Evolutionary conservation across 768 basidiomycete genomes (phyloP).

Genomic region (Lentinula edodes): DNA sequence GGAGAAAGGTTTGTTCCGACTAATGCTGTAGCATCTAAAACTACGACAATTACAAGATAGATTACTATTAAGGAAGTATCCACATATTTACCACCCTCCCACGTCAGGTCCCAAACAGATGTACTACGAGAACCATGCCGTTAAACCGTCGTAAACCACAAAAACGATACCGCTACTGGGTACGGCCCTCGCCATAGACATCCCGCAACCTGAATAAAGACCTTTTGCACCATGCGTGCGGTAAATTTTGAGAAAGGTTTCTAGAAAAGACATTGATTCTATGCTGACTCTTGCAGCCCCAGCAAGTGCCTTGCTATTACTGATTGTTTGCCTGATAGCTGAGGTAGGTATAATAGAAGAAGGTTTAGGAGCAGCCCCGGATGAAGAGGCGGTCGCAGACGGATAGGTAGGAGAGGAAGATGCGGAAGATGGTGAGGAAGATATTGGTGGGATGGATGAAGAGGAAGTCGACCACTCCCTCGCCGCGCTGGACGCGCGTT

Average conservation of each 20-base stretch:
- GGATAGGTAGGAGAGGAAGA: not conserved
- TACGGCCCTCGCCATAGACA: conserved; percentile 76
- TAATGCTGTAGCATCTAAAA: not conserved
- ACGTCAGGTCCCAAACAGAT: no score
- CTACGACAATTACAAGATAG: not conserved
- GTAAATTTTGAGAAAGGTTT: conserved; percentile 68
- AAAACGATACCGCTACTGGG: conserved; percentile 90
- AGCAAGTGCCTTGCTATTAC: not conserved
- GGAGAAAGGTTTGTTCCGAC: no score
- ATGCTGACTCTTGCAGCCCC: not conserved
- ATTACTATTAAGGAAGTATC: not conserved
- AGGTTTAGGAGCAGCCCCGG: not conserved
- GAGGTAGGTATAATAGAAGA: conserved; percentile 9
- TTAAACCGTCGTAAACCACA: conserved; percentile 76
- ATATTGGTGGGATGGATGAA: not conserved
- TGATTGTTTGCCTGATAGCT: conserved; percentile 15
- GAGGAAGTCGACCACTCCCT: conserved; percentile 9
- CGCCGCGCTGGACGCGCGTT: conserved; percentile 3
- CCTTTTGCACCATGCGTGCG: conserved; percentile 67
- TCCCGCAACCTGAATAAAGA: conserved; percentile 83
- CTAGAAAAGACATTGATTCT: conserved; percentile 36
- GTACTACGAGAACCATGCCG: conserved; percentile 2
- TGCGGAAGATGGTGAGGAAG: not conserved
- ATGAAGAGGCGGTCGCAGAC: not conserved
- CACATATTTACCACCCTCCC: not conserved